Base-by-base conservation (phyloP, 192 early-diverging fungal species). In the Chytriomyces sp. region DNA sequence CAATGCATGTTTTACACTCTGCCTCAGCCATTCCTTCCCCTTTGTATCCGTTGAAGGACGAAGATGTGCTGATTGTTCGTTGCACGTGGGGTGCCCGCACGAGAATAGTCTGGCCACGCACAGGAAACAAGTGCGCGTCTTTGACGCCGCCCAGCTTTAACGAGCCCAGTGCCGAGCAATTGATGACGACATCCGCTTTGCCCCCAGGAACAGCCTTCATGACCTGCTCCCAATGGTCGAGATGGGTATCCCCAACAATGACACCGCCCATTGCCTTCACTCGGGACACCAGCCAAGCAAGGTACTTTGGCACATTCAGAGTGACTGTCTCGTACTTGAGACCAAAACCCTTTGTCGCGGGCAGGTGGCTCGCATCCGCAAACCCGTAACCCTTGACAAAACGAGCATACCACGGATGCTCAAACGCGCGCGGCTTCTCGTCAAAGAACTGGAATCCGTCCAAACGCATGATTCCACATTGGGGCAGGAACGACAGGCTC, bases 31-130 rank as follows among this genome's bases (percentile, higher is more conserved):
- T 46, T 9, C 20, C 45, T 59, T 2, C n/a, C 9, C 50, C 50
- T 8, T 50, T 47, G 13, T 77, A 67, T 10, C 61, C 63, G 1
- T 60, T 48, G n/a, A 67, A 77, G 7, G 73, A 45, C 8, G 59
- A 44, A 26, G 73, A 11, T 18, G 78, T 79, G 11, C 67, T 26
- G 46, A 92, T 83, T 7, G 92, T 93, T 63, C 84, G 80, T 50
- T 91, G 86, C 13, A 91, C 88, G 50, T 91, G 84, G 11, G 91
- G 92, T 3, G 93, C 93, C 8, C 85, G 69, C 18, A 94, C 89
- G n/a, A 94, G 76, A 5, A 95, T 85, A 23, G 88, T 92, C 79
- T 97, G 94, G 4, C 95, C 95, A 7, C 94, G 87, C 11, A 89
- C 90, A 3, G 95, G 91, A 77, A 87, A 94, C 72, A 96, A 84